phyloP scores from a whole-genome alignment of 1,284 basidiomycete species.

The Phlebopus sp. region DNA sequence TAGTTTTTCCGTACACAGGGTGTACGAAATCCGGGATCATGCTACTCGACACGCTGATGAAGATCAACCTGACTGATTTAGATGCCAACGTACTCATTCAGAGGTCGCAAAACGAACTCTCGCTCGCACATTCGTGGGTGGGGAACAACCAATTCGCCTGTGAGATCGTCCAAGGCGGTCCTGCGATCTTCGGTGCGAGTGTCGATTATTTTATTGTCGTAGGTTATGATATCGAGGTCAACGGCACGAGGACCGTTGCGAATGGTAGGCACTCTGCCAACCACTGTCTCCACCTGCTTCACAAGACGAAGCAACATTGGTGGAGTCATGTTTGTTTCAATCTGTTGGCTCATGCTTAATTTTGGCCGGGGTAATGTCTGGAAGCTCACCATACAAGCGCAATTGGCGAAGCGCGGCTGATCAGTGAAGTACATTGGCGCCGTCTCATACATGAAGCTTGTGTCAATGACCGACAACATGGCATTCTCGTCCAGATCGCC shows the following conservation, averaged over 20 bases:
- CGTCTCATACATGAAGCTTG: conserved; percentile 93
- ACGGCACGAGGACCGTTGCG: conserved; percentile 88
- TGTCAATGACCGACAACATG: conserved; percentile 58
- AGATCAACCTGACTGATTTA: not conserved
- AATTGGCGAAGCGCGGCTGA: conserved; percentile 90
- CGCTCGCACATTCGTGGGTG: conserved; percentile 82
- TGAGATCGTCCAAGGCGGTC: conserved; percentile 47
- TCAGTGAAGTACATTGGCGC: conserved; percentile 94
- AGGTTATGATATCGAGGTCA: conserved; percentile 89
- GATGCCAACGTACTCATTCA: conserved; percentile 68
- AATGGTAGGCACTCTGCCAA: conserved; percentile 83
- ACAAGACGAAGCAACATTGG: conserved; percentile 60
- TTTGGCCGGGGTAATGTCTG: not conserved
- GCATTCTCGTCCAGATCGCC: conserved; percentile 19
- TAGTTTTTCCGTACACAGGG: conserved; percentile 49
- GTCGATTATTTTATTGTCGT: conserved; percentile 63
- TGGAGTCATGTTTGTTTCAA: conserved; percentile 65
- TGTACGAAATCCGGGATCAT: conserved; percentile 71
- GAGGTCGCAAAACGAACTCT: conserved; percentile 89
- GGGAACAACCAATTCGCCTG: conserved; percentile 75
- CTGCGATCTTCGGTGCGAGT: conserved; percentile 47
- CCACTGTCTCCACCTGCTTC: conserved; percentile 71
- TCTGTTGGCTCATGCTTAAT: conserved; percentile 10
- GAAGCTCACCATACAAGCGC: conserved; percentile 53
- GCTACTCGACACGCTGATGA: conserved; percentile 37